Evolutionary conservation across 441 rosid genomes (phyloP).

Genomic region (Adansonia madagascariensis): DNA sequence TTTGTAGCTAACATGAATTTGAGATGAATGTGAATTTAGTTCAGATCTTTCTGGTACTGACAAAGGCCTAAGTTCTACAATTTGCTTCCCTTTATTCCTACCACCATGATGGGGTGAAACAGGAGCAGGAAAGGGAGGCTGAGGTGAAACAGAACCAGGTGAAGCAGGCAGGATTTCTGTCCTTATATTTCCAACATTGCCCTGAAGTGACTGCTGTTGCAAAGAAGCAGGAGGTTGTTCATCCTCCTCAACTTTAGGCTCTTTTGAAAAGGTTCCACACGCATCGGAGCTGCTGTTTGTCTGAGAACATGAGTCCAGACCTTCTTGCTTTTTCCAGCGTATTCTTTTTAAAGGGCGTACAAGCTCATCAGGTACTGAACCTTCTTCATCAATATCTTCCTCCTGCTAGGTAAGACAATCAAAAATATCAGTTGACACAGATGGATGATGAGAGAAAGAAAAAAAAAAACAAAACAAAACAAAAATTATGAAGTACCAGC

Average conservation of each 20-base stretch:
- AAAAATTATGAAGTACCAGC: constrained; percentile 14
- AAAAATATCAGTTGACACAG: constrained; percentile 20
- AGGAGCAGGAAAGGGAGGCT: constrained; percentile 15
- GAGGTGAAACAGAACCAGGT: neutral
- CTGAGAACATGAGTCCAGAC: constrained; percentile 33
- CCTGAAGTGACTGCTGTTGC: neutral
- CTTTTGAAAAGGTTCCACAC: constrained; percentile 34
- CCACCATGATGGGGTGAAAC: constrained; percentile 24
- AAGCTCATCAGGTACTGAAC: constrained; percentile 44
- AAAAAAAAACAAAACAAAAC: constrained; percentile 8
- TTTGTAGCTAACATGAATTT: constrained; percentile 32
- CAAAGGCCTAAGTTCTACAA: constrained; percentile 29
- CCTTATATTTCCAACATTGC: constrained; percentile 22
- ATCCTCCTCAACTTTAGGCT: constrained; percentile 45
- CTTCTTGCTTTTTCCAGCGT: constrained; percentile 48
- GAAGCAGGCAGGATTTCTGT: constrained; percentile 17
- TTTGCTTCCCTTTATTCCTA: constrained; percentile 36
- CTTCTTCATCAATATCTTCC: constrained; percentile 55
- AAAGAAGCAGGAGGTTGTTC: constrained; percentile 30
- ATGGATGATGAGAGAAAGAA: constrained; percentile 11
- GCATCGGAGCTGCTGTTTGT: constrained; percentile 32
- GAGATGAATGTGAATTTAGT: constrained; percentile 28
- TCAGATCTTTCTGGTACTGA: constrained; percentile 29
- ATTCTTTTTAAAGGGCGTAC: constrained; percentile 69
- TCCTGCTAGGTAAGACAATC: constrained; percentile 37